phyloP scores from a whole-genome alignment of 2,329 filamentous ascomycete species.

The Metarhizium brunneum region DNA sequence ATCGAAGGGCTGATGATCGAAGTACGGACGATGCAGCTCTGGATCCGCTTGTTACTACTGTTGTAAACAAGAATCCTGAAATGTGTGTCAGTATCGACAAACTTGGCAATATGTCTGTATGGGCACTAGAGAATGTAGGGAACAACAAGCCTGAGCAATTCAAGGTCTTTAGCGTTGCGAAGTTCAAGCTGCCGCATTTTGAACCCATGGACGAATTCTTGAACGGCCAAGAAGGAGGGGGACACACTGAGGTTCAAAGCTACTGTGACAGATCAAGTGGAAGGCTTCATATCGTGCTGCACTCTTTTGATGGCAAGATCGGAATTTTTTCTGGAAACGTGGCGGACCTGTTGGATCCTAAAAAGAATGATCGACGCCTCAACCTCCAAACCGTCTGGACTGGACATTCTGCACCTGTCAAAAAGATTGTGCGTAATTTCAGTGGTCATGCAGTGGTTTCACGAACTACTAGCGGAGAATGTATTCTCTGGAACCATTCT shows the following conservation, averaged over 20 bases:
- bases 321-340: constrained; percentile 73
- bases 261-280: constrained; percentile 61
- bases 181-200: constrained; percentile 53
- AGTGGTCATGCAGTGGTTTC: constrained; percentile 75
- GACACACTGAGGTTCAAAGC: constrained; percentile 59
- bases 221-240: constrained; percentile 10
- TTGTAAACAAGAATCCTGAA: constrained; percentile 79
- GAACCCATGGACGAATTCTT: constrained; percentile 31
- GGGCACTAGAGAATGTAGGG: constrained; percentile 82
- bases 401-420: constrained; percentile 70
- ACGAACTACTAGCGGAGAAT: constrained; percentile 67
- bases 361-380: constrained; percentile 50
- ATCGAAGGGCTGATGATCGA: constrained; percentile 41
- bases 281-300: constrained; percentile 63
- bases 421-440: constrained; percentile 79
- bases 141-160: constrained; percentile 55
- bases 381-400: constrained; percentile 63
- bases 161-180: constrained; percentile 77
- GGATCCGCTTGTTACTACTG: constrained; percentile 74
- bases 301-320: constrained; percentile 79
- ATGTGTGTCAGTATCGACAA: constrained; percentile 80
- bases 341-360: constrained; percentile 71
- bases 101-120: constrained; percentile 79
- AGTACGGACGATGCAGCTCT: constrained; percentile 62
- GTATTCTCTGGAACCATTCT: constrained; percentile 70